Percentiles rank a stretch among this genome's conserved stretches.
phyloP scores from a whole-genome alignment of 164 flowering plant genomes.

The Dillenia turbinata region DNA sequence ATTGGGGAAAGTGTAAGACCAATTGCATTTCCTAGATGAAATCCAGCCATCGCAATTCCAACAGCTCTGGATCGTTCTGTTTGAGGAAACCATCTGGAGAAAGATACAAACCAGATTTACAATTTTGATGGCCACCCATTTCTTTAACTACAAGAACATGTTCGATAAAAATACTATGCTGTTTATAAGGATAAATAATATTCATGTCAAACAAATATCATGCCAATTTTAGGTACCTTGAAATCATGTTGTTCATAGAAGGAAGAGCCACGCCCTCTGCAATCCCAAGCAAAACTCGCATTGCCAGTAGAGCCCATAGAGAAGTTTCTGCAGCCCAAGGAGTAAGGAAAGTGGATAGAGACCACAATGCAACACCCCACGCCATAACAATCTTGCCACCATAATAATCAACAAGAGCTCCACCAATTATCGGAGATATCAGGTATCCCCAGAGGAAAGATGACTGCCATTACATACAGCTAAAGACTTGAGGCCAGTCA shows the following conservation, averaged over 20 bases:
- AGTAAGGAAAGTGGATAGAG: slow-evolving; percentile 86
- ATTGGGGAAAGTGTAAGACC: slow-evolving; percentile 94
- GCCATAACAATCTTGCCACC: slow-evolving; percentile 94
- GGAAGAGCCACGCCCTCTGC: slow-evolving; percentile 99
- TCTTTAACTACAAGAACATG: slow-evolving; percentile 3
- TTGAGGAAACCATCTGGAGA: slow-evolving; percentile 90
- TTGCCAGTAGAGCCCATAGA: slow-evolving; percentile 61
- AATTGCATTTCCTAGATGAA: slow-evolving; percentile 82
- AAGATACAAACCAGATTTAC: slow-evolving; percentile 13
- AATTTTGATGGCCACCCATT: slow-evolving; percentile 11
- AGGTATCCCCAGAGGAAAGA: slow-evolving; percentile 97
- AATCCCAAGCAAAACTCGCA: slow-evolving; percentile 71
- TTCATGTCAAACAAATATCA: not conserved
- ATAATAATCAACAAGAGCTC: slow-evolving; percentile 80
- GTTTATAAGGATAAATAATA: not conserved
- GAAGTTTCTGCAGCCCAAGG: slow-evolving; percentile 94
- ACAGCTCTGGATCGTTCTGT: slow-evolving; percentile 92
- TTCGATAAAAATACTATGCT: not conserved
- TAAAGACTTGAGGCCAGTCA: slow-evolving; percentile 13
- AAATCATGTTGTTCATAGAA: slow-evolving; percentile 96
- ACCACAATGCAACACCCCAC: slow-evolving; percentile 94
- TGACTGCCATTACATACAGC: slow-evolving; percentile 61
- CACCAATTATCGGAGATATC: slow-evolving; percentile 92
- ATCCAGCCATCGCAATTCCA: slow-evolving; percentile 95
- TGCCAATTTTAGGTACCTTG: slow-evolving; percentile 44